Evolutionary conservation across 2,329 filamentous ascomycete genomes (phyloP).

Genomic region (Fusarium solani-melongenae): DNA sequence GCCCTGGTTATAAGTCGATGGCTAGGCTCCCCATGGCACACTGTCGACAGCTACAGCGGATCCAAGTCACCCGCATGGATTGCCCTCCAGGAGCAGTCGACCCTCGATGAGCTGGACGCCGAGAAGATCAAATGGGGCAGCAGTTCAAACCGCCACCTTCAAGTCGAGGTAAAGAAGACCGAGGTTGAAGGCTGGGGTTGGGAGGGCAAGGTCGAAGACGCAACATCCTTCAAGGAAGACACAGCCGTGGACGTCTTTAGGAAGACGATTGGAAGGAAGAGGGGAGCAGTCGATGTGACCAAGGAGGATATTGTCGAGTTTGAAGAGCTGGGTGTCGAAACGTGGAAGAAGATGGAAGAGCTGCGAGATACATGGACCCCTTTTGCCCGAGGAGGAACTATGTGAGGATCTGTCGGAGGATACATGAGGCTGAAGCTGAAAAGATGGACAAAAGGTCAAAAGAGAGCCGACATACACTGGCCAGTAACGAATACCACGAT

Average conservation of each 20-base stretch:
- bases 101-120: slow-evolving; percentile 66
- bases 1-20: slow-evolving; percentile 78
- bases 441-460: slow-evolving; percentile 25
- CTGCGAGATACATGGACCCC: slow-evolving; percentile 71
- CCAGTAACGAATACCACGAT: not conserved
- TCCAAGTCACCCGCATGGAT: slow-evolving; percentile 83
- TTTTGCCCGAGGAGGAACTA: not conserved
- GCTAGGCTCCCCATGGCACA: slow-evolving; percentile 91
- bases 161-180: slow-evolving; percentile 75
- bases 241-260: slow-evolving; percentile 58
- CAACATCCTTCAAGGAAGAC: slow-evolving; percentile 56
- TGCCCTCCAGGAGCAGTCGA: slow-evolving; percentile 73
- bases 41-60: slow-evolving; percentile 78
- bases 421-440: not conserved
- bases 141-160: slow-evolving; percentile 68
- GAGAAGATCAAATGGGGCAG: slow-evolving; percentile 85
- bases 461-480: not conserved
- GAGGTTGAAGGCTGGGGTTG: slow-evolving; percentile 91
- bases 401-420: not conserved
- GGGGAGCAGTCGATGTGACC: slow-evolving; percentile 68
- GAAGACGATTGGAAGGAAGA: slow-evolving; percentile 68
- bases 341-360: slow-evolving; percentile 78
- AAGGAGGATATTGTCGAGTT: slow-evolving; percentile 70
- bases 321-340: slow-evolving; percentile 67
- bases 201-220: slow-evolving; percentile 65